Conservation (phyloP, 768 basidiomycete species). For the Tylopilus intermedius region DNA sequence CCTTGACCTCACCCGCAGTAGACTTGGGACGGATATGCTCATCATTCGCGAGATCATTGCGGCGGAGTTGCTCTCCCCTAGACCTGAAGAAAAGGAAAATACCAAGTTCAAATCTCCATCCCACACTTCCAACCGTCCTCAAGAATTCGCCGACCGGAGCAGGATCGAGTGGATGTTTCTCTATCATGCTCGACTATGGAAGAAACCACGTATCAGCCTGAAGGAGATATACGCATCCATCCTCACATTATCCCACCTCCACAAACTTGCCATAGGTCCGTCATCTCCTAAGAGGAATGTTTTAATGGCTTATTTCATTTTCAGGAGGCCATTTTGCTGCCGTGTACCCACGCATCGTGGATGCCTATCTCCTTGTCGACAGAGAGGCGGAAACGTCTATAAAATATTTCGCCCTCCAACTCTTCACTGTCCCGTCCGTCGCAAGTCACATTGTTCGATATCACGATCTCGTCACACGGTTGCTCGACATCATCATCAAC, state of each 20-base stretch:
- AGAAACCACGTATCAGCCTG: slow-evolving; percentile 70
- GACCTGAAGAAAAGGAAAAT: slow-evolving; percentile 40
- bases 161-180: slow-evolving; percentile 73
- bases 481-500: slow-evolving; percentile 79
- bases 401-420: slow-evolving; percentile 87
- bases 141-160: slow-evolving; percentile 46
- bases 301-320: slow-evolving; percentile 1
- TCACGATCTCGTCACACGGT: slow-evolving; percentile 66
- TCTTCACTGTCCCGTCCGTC: slow-evolving; percentile 88
- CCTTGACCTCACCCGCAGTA: slow-evolving; percentile 69
- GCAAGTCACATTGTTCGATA: slow-evolving; percentile 72
- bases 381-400: slow-evolving; percentile 94
- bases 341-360: slow-evolving; percentile 82
- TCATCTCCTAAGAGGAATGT: slow-evolving; percentile 6
- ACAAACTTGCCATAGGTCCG: slow-evolving; percentile 74
- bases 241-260: slow-evolving; percentile 62
- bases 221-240: slow-evolving; percentile 81
- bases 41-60: slow-evolving; percentile 71
- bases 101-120: slow-evolving; percentile 39
- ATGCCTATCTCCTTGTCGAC: slow-evolving; percentile 88
- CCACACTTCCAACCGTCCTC: slow-evolving; percentile 34
- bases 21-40: slow-evolving; percentile 61
- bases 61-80: slow-evolving; percentile 58
- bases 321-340: slow-evolving; percentile 78
- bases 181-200: slow-evolving; percentile 84